Conservation (phyloP, 1,284 basidiomycete species). For the Microbotryomycetes sp. region DNA sequence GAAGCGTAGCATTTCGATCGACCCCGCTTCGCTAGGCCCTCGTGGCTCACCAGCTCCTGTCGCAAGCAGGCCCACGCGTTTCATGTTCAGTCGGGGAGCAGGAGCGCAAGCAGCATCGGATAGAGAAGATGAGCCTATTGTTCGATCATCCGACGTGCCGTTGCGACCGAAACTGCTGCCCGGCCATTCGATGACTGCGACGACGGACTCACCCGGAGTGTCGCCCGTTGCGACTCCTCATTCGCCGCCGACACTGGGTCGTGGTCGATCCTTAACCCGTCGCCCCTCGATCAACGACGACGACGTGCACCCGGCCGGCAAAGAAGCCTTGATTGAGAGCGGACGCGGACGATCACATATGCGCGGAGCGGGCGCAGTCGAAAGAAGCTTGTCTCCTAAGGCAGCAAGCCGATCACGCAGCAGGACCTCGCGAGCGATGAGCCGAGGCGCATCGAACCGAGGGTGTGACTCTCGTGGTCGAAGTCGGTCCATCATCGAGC, state of each 20-base stretch:
- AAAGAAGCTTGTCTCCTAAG: conserved; percentile 9
- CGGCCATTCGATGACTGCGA: conserved; percentile 23
- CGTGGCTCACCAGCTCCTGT: neutral
- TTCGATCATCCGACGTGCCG: neutral
- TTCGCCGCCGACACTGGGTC: conserved; percentile 13
- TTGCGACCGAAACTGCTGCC: conserved; percentile 7
- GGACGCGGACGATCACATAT: conserved; percentile 13
- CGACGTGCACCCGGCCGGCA: neutral
- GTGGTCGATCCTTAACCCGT: conserved; percentile 15
- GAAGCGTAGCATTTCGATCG: neutral
- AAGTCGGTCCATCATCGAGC: neutral
- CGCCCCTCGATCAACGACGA: neutral
- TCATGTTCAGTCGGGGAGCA: conserved; percentile 15
- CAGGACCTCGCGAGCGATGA: neutral
- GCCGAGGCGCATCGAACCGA: neutral
- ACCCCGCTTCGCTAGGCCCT: neutral
- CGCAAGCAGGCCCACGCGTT: conserved; percentile 3
- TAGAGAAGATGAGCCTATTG: neutral
- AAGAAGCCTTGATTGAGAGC: neutral
- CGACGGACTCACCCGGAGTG: conserved; percentile 9
- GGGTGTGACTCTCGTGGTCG: neutral
- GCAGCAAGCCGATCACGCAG: conserved; percentile 2
- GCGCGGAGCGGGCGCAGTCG: conserved; percentile 13
- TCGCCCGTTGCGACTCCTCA: conserved; percentile 3
- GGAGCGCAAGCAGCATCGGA: neutral